Conservation (phyloP, 371 early-diverging fungal species). For the Mortierella sp. region DNA sequence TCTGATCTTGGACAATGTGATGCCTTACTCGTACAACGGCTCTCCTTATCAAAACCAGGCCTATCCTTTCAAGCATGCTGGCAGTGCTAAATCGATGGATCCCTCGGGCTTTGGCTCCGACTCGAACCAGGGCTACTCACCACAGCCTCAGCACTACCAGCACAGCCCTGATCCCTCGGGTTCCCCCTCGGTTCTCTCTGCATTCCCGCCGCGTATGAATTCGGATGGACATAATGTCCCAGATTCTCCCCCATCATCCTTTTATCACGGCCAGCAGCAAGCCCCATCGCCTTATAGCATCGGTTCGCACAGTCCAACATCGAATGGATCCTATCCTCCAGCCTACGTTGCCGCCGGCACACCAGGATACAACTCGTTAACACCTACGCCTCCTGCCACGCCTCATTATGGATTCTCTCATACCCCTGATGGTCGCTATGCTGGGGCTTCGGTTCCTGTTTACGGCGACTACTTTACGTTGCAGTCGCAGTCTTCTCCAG, state of each 20-base stretch:
- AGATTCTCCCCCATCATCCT: slow-evolving; percentile 37
- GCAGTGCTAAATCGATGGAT: slow-evolving; percentile 50
- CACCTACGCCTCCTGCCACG: slow-evolving; percentile 43
- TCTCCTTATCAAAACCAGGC: slow-evolving; percentile 29
- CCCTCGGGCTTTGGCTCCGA: slow-evolving; percentile 32
- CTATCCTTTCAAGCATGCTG: slow-evolving; percentile 53
- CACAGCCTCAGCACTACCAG: slow-evolving; percentile 36
- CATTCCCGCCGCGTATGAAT: slow-evolving; percentile 43
- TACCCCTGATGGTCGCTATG: slow-evolving; percentile 45
- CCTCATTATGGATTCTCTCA: slow-evolving; percentile 49
- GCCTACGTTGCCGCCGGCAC: slow-evolving; percentile 35
- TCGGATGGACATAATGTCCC: slow-evolving; percentile 25
- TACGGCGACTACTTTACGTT: slow-evolving; percentile 47
- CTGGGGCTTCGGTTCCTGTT: slow-evolving; percentile 29
- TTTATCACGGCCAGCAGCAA: slow-evolving; percentile 48
- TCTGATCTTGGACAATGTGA: slow-evolving; percentile 41
- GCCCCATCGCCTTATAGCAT: slow-evolving; percentile 49
- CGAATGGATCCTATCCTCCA: slow-evolving; percentile 34
- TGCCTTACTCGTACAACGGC: slow-evolving; percentile 40
- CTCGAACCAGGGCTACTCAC: slow-evolving; percentile 28
- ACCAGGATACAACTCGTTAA: slow-evolving; percentile 42
- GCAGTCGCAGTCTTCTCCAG: slow-evolving; percentile 28
- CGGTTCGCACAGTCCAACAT: slow-evolving; percentile 46
- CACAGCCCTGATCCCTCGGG: slow-evolving; percentile 45
- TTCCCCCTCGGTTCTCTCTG: slow-evolving; percentile 35